These are phyloP conservation scores for Thraustotheca clavata DNA, from an alignment of 352 stramenopile species.

Conservation along the genomic window DNA sequence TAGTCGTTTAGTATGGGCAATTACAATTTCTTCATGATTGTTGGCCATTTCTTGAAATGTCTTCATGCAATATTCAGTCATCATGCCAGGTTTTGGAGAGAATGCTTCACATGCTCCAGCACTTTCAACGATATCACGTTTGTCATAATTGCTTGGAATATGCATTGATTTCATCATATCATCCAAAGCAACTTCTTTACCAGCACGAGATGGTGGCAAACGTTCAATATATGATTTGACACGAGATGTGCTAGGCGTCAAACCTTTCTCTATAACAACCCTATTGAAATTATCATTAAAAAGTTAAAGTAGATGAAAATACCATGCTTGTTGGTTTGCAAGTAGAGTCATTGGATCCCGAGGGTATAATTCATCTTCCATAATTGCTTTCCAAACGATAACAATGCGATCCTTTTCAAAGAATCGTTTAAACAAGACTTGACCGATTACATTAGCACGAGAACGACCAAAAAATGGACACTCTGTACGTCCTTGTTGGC, in stretches of 20 bases:
- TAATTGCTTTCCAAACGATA: conserved; percentile 19
- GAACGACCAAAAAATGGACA: conserved; percentile 19
- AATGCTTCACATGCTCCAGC: not conserved
- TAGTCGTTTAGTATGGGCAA: conserved; percentile 1
- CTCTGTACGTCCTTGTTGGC: not conserved
- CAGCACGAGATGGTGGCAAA: conserved; percentile 9
- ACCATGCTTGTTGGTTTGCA: conserved; percentile 19
- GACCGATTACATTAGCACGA: conserved; percentile 9
- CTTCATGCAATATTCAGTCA: conserved; percentile 19
- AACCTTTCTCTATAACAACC: conserved; percentile 12
- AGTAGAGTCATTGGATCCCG: not conserved
- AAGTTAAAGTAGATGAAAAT: not conserved
- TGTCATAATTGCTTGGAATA: not conserved
- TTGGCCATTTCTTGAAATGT: conserved; percentile 14
- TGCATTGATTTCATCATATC: conserved; percentile 23
- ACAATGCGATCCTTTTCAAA: conserved; percentile 3
- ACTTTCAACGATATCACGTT: not conserved
- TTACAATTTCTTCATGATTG: conserved; percentile 5
- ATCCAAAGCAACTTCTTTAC: conserved; percentile 7
- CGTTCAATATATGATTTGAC: conserved; percentile 19
- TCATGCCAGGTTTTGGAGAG: conserved; percentile 2
- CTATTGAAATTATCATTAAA: not conserved
- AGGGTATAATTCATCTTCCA: conserved; percentile 17
- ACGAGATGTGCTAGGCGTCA: not conserved
- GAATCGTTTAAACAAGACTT: conserved; percentile 2